Conservation (phyloP, 805 yeast species). For the Yarrowia deformans region DNA sequence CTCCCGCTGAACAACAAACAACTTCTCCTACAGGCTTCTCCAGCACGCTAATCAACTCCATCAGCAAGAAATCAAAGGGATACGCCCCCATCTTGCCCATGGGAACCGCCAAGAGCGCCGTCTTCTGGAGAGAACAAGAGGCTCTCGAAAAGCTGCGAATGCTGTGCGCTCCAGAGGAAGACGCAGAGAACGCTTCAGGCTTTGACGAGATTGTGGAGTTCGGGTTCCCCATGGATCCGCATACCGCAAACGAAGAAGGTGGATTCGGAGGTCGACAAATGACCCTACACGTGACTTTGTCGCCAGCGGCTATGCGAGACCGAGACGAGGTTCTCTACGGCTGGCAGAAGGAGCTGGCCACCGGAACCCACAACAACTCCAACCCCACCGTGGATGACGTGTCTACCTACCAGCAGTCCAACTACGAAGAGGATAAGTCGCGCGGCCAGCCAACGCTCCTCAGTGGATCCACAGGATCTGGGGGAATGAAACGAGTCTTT, state of each 20-base stretch:
- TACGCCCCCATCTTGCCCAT: constrained; percentile 19
- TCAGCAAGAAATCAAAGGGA: constrained; percentile 11
- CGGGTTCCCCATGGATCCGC: constrained; percentile 44
- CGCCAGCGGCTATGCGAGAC: constrained; percentile 46
- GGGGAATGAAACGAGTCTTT: constrained; percentile 37
- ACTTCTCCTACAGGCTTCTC: constrained; percentile 23
- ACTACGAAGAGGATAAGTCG: constrained; percentile 7
- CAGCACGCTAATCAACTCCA: constrained; percentile 11
- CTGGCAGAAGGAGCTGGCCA: constrained; percentile 45
- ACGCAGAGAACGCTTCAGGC: constrained; percentile 6
- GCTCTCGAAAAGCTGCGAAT: constrained; percentile 24
- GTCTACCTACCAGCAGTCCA: constrained; percentile 3
- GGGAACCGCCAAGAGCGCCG: constrained; percentile 22
- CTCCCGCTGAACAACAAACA: background rate
- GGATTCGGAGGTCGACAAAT: constrained; percentile 43
- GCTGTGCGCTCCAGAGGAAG: constrained; percentile 24
- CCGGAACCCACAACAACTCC: constrained; percentile 13
- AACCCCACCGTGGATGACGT: constrained; percentile 37
- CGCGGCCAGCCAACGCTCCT: constrained; percentile 25
- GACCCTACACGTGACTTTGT: constrained; percentile 46
- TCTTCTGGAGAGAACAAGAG: constrained; percentile 28
- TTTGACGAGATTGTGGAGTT: constrained; percentile 46
- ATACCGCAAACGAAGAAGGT: constrained; percentile 16
- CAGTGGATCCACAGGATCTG: background rate
- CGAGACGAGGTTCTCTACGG: constrained; percentile 46